Evolutionary conservation across 176 grass and related monocot species (phyloP).

Genomic region (Ensete glaucum): DNA sequence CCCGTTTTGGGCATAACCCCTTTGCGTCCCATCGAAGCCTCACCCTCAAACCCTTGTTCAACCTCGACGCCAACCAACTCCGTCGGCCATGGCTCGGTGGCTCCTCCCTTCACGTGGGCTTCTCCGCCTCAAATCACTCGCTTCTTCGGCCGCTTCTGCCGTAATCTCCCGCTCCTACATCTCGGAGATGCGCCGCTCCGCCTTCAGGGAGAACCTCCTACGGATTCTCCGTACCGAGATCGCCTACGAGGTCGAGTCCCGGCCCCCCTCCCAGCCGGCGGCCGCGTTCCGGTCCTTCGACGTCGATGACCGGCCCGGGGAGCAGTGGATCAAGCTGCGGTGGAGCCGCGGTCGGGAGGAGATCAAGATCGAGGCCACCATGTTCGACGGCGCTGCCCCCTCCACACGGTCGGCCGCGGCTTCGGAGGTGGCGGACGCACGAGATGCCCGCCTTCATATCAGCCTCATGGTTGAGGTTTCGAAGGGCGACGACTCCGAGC

Average conservation of each 20-base stretch:
- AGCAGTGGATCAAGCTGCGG: conserved; percentile 48
- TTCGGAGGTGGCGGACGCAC: neutral
- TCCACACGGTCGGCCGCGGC: conserved; percentile 35
- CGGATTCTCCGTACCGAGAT: conserved; percentile 67
- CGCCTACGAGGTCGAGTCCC: conserved; percentile 21
- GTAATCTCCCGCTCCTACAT: conserved; percentile 37
- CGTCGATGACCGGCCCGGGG: conserved; percentile 39
- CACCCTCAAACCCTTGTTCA: neutral
- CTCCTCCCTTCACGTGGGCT: neutral
- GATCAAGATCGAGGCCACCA: conserved; percentile 55
- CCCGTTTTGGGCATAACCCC: too few relatives aligned
- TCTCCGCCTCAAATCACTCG: conserved; percentile 3
- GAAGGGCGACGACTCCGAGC: conserved; percentile 26
- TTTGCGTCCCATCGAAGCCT: too few relatives aligned
- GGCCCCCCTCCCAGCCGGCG: neutral
- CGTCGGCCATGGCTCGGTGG: conserved; percentile 18
- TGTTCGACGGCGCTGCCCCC: conserved; percentile 54
- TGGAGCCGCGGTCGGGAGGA: conserved; percentile 23
- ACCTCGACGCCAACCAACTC: neutral
- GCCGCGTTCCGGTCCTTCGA: conserved; percentile 28
- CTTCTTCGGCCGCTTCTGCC: neutral
- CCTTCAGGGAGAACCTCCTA: conserved; percentile 61
- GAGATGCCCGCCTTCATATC: conserved; percentile 41
- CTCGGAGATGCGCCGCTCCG: conserved; percentile 48
- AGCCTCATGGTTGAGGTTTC: conserved; percentile 56